Evolutionary conservation across 176 grass and related monocot genomes (phyloP).

Genomic region (Aegilops sharonensis): DNA sequence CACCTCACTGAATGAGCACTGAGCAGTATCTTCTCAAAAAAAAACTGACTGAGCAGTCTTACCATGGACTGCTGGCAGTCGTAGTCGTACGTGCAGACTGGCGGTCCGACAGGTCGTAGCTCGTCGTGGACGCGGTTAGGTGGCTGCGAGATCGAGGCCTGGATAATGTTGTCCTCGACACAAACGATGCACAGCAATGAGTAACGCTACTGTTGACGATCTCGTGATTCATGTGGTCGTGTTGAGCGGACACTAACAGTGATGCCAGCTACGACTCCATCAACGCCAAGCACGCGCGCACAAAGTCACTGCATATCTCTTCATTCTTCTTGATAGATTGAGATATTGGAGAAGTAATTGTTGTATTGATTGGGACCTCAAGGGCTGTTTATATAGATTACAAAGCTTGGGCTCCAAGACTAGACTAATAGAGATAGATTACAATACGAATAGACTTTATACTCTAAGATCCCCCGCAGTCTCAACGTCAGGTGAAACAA

Average conservation of each 20-base stretch:
- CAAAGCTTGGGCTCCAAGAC: too few relatives aligned
- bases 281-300: neutral
- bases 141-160: neutral
- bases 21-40: too few relatives aligned
- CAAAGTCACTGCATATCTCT: neutral
- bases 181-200: neutral
- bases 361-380: too few relatives aligned
- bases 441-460: too few relatives aligned
- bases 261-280: neutral
- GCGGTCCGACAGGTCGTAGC: constrained; percentile 21
- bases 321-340: too few relatives aligned
- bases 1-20: neutral
- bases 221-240: neutral
- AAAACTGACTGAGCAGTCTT: neutral
- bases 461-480: too few relatives aligned
- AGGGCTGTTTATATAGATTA: too few relatives aligned
- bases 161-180: neutral
- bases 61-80: neutral
- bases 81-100: neutral
- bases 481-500: too few relatives aligned
- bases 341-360: too few relatives aligned
- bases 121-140: neutral
- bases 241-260: neutral
- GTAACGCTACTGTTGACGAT: neutral
- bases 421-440: too few relatives aligned